phyloP scores from a whole-genome alignment of 1,284 basidiomycete genomes.

The Nidula niveotomentosa region DNA sequence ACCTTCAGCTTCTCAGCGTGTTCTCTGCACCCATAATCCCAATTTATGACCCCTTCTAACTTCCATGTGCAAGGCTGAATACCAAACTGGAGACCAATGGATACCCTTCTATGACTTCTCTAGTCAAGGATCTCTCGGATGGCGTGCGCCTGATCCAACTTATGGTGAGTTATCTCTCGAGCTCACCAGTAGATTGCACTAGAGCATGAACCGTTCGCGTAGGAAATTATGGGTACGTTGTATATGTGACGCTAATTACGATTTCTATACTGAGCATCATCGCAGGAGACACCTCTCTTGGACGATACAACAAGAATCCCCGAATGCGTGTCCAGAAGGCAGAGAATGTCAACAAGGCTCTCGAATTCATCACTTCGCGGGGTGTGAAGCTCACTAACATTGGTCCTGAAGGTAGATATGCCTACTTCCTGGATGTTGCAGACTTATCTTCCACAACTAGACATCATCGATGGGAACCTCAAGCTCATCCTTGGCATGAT shows the following conservation, averaged over 20 bases:
- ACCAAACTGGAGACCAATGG: conserved; percentile 88
- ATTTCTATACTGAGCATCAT: not conserved
- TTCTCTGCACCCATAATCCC: not conserved
- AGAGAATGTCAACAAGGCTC: conserved; percentile 96
- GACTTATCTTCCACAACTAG: conserved; percentile 36
- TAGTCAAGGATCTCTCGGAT: conserved; percentile 91
- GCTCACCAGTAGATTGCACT: not conserved
- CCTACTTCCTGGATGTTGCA: conserved; percentile 2
- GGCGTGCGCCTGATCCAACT: conserved; percentile 93
- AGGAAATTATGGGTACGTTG: conserved; percentile 90
- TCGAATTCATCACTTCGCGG: conserved; percentile 93
- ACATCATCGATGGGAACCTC: conserved; percentile 97
- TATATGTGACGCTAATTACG: too few species aligned
- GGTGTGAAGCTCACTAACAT: conserved; percentile 98
- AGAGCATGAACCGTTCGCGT: conserved; percentile 10
- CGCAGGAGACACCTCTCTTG: conserved; percentile 85
- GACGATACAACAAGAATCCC: conserved; percentile 89
- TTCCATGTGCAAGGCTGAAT: conserved; percentile 70
- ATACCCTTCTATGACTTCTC: conserved; percentile 88
- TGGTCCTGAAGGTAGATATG: conserved; percentile 78
- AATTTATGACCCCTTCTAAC: conserved; percentile 1
- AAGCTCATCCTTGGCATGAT: conserved; percentile 99
- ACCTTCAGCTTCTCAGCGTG: not conserved
- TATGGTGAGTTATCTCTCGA: conserved; percentile 52
- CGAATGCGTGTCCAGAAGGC: conserved; percentile 95